Percentiles rank a stretch among this genome's conserved stretches.
phyloP scores from a whole-genome alignment of 345 rosid genomes.

The Cardamine occulta region DNA sequence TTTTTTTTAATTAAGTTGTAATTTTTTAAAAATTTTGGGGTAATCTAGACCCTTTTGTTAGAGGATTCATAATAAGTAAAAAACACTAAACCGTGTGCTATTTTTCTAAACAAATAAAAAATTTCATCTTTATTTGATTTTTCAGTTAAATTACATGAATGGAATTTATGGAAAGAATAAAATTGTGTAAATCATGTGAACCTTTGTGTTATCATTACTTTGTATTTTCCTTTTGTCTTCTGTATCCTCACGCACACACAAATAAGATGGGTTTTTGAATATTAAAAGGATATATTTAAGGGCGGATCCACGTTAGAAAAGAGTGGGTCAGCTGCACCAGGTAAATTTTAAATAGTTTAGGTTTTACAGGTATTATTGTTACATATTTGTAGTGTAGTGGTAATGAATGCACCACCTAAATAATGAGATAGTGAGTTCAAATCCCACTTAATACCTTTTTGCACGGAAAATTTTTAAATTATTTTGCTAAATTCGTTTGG shows the following conservation, averaged over 20 bases:
- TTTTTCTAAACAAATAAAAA: background rate
- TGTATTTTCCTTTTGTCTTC: background rate
- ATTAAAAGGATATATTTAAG: background rate
- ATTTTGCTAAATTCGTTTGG: background rate
- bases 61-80: background rate
- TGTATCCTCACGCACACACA: conserved; percentile 28
- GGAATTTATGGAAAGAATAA: background rate
- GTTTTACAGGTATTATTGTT: no score
- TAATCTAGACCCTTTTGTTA: background rate
- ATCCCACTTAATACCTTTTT: no score
- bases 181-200: conserved; percentile 21
- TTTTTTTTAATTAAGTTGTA: background rate
- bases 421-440: no score
- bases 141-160: background rate
- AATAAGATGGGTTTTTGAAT: background rate
- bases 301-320: no score
- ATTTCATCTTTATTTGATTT: no score
- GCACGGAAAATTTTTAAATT: no score
- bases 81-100: background rate
- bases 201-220: conserved; percentile 14
- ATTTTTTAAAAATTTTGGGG: background rate
- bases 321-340: no score
- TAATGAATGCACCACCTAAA: no score
- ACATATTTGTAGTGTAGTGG: no score
- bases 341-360: no score